Evolutionary conservation across 2,329 filamentous ascomycete species (phyloP).

Genomic region (Harringtonia lauricola): DNA sequence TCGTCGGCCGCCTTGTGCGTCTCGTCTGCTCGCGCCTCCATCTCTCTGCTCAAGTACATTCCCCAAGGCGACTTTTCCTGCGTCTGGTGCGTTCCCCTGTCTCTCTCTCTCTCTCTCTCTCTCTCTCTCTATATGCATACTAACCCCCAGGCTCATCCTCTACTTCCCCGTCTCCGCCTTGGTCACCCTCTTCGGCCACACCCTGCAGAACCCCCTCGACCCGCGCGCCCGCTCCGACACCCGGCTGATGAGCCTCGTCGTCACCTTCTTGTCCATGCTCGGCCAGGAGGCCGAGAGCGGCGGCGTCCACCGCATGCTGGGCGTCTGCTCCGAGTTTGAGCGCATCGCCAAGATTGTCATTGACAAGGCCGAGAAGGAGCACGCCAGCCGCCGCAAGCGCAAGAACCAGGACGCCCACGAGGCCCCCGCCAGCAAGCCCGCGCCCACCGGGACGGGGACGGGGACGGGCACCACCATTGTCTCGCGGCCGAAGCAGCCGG

Average conservation of each 20-base stretch:
- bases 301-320: slow-evolving; percentile 86
- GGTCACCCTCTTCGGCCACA: slow-evolving; percentile 92
- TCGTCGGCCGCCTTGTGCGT: slow-evolving; percentile 89
- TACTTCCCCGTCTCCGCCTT: slow-evolving; percentile 95
- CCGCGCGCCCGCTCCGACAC: slow-evolving; percentile 79
- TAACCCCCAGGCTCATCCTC: slow-evolving; percentile 61
- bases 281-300: slow-evolving; percentile 84
- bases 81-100: slow-evolving; percentile 61
- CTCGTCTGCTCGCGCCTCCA: slow-evolving; percentile 82
- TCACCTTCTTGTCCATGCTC: slow-evolving; percentile 81
- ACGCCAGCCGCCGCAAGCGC: slow-evolving; percentile 68
- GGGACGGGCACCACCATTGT: not conserved
- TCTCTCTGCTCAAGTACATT: slow-evolving; percentile 90
- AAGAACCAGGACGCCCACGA: slow-evolving; percentile 45
- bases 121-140: not conserved
- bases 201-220: slow-evolving; percentile 89
- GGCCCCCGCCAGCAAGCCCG: slow-evolving; percentile 15
- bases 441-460: slow-evolving; percentile 3
- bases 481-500: not conserved
- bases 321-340: slow-evolving; percentile 92
- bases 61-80: slow-evolving; percentile 90
- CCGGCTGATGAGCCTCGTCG: slow-evolving; percentile 83
- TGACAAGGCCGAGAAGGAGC: slow-evolving; percentile 82
- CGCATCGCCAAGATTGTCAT: slow-evolving; percentile 84
- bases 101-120: not conserved